Evolutionary conservation across 2,329 filamentous ascomycete genomes (phyloP), one percentile per base, ranked within the genome.

Genomic region (Periconia digitata): DNA sequence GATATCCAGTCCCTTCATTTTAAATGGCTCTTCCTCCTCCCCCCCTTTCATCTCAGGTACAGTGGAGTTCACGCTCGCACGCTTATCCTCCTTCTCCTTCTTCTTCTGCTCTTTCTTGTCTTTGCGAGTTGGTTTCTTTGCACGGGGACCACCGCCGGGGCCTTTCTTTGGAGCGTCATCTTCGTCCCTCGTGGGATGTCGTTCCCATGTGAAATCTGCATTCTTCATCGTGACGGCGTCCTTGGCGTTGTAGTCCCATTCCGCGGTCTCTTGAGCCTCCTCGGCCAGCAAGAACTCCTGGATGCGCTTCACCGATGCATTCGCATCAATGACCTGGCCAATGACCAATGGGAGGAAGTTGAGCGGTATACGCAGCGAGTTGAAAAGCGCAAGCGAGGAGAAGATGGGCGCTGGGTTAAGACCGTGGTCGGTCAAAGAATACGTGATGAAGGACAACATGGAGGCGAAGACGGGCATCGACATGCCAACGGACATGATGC

Each of bases 311-410:
- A 96, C 64, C 0, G 92, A 95, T 1, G 88, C 87, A 78, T 87
- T 91, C 1, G 91, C 94, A 72, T 99, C 94, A 13, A 92, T 89
- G 1, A 91, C 84, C 68, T 95, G 91, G 24, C 91, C 89, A 58
- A 97, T 85, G 37, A 96, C 89, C 53, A 96, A 74, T 0, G 92
- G 92, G 2, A 97, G 77, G 62, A 96, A 73, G 64, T 96, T 97
- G 44, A 99, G 80, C 0, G 94, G 94, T 70, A 96, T 83, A 36
- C 94, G 85, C 37, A 99, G 79, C 5, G 88, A 85, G 70, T 97
- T 97, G 80, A 97, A 99, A 7, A 97, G 75, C 0, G 92, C 92
- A 13, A 97, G 79, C 0, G 92, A 97, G 0, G 92, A 96, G 74
- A 99, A 97, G 29, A 97, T 82, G 20, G 85, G 78, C 0, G 91